phyloP scores from a whole-genome alignment of 805 yeast genomes.

The Cyberlindnera mississippiensis region DNA sequence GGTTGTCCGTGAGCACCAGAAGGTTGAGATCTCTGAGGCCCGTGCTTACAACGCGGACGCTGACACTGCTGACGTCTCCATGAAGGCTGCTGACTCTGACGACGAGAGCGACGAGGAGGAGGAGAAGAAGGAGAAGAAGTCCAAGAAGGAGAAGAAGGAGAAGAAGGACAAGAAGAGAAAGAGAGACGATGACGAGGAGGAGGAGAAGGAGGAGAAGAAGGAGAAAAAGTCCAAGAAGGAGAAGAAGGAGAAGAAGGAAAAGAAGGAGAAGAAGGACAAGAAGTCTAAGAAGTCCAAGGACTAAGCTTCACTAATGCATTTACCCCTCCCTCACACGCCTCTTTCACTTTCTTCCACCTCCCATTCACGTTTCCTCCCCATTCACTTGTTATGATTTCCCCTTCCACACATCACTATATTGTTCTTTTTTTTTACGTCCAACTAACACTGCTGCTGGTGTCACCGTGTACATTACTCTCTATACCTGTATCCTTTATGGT shows the following conservation, averaged over 20 bases:
- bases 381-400: not conserved
- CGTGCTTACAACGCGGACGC: constrained; percentile 94
- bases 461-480: too few species aligned
- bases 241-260: constrained; percentile 19
- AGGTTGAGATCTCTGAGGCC: constrained; percentile 81
- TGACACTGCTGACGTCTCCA: constrained; percentile 45
- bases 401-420: too few species aligned
- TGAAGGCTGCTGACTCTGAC: constrained; percentile 33
- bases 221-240: constrained; percentile 21
- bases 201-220: constrained; percentile 32
- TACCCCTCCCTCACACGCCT: not conserved
- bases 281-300: constrained; percentile 20
- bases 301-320: constrained; percentile 1
- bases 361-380: not conserved
- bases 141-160: constrained; percentile 34
- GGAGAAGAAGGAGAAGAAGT: constrained; percentile 34
- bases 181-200: constrained; percentile 27
- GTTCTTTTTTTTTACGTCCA: too few species aligned
- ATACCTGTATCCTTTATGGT: too few species aligned
- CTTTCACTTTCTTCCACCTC: not conserved
- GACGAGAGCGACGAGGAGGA: constrained; percentile 37
- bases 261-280: constrained; percentile 20
- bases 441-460: too few species aligned
- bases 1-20: constrained; percentile 76
- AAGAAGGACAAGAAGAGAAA: constrained; percentile 29